phyloP scores from a whole-genome alignment of 2,329 filamentous ascomycete genomes.

The Calonectria multiphialidica region DNA sequence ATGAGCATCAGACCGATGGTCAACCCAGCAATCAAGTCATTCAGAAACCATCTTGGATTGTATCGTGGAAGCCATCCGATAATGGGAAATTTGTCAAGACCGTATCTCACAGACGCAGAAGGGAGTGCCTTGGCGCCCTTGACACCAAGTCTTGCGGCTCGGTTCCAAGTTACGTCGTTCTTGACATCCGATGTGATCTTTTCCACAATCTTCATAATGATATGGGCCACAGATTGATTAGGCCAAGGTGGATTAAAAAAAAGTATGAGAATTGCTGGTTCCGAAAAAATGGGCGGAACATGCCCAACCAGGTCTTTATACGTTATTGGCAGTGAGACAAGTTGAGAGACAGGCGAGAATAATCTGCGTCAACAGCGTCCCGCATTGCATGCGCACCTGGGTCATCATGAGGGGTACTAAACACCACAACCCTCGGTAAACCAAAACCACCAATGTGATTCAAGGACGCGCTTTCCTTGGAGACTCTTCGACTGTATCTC shows the following conservation, averaged over 20 bases:
- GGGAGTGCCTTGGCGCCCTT: constrained; percentile 55
- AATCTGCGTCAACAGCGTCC: background rate
- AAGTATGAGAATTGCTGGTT: background rate
- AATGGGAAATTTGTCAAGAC: constrained; percentile 71
- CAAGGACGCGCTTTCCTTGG: background rate
- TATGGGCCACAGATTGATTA: background rate
- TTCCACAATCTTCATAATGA: constrained; percentile 38
- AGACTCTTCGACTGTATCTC: constrained; percentile 14
- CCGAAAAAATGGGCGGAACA: background rate
- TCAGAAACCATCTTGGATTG: constrained; percentile 69
- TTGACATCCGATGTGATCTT: constrained; percentile 32
- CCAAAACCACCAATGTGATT: background rate
- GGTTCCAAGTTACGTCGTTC: constrained; percentile 41
- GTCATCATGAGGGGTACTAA: background rate
- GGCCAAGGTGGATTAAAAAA: background rate
- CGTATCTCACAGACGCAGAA: constrained; percentile 65
- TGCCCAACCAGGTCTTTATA: background rate
- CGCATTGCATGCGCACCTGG: background rate
- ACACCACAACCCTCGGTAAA: background rate
- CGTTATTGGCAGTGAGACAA: background rate
- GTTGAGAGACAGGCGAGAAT: background rate
- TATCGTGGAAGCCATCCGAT: constrained; percentile 74
- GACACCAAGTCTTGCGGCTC: constrained; percentile 30
- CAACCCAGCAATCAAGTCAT: constrained; percentile 71
- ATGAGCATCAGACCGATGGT: constrained; percentile 72